These are phyloP conservation scores for Ajuga chamaepitys DNA, from an alignment of 257 asterid genomes.

Conservation along the genomic window DNA sequence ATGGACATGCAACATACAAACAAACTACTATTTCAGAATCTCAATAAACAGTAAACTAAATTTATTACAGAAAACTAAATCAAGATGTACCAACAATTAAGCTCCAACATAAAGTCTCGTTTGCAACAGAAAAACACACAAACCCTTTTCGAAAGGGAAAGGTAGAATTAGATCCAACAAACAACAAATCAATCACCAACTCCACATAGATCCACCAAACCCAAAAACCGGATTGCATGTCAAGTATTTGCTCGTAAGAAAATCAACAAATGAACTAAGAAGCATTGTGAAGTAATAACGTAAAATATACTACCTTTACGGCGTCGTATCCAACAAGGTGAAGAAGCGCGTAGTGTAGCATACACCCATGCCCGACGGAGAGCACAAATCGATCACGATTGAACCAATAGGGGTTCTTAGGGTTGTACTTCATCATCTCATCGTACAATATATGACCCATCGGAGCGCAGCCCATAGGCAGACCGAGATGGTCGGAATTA, in stretches of 20 bases:
- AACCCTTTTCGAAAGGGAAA: background rate
- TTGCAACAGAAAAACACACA: background rate
- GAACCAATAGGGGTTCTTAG: conserved; percentile 86
- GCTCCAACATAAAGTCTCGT: background rate
- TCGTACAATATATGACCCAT: conserved; percentile 74
- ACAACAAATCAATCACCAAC: background rate
- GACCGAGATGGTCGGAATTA: conserved; percentile 82
- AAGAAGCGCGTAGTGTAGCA: conserved; percentile 73
- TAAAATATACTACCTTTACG: conserved; percentile 40
- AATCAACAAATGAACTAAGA: background rate
- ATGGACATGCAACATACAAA: background rate
- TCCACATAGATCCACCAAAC: conserved; percentile 14
- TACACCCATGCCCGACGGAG: conserved; percentile 92
- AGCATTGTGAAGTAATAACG: background rate
- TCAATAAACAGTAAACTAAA: background rate
- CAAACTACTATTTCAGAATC: background rate
- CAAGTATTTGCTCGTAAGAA: background rate
- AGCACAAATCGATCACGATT: conserved; percentile 80
- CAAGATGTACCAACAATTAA: background rate
- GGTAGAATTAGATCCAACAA: background rate
- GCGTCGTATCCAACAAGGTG: conserved; percentile 73
- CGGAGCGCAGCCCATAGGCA: conserved; percentile 95
- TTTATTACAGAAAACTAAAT: background rate
- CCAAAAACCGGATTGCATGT: conserved; percentile 2
- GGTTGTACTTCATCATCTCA: conserved; percentile 80